Evolutionary conservation across 176 grass and related monocot species (phyloP).

Genomic region (Tuctoria greenei): DNA sequence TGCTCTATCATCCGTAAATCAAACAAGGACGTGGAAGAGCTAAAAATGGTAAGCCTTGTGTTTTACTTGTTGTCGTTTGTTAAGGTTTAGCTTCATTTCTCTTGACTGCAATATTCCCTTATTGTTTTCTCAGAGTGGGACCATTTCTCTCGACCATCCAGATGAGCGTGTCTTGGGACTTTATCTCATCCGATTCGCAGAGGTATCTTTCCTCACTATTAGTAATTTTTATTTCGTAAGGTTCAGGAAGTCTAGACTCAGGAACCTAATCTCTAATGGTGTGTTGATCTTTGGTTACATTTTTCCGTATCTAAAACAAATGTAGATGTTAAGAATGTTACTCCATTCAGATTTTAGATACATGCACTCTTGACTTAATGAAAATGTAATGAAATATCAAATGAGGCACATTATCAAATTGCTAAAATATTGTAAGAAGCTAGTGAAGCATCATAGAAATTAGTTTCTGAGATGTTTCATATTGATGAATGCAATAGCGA

Average conservation of each 20-base stretch:
- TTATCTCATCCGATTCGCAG: conserved; percentile 89
- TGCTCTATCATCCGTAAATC: conserved; percentile 92
- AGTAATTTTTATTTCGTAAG: not conserved
- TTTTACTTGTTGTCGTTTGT: conserved; percentile 16
- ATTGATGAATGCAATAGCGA: not conserved
- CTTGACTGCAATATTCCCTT: conserved; percentile 4
- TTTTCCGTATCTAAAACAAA: not conserved
- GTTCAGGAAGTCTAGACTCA: not conserved
- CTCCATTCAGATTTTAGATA: not conserved
- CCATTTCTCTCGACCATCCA: conserved; percentile 63
- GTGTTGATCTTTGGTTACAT: not conserved
- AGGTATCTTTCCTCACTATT: conserved; percentile 46
- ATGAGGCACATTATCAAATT: not conserved
- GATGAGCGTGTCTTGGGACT: conserved; percentile 83
- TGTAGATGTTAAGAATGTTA: not conserved
- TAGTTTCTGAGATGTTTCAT: not conserved
- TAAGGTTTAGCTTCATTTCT: not conserved
- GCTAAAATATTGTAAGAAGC: not conserved
- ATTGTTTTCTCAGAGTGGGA: conserved; percentile 52
- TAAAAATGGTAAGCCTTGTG: conserved; percentile 56
- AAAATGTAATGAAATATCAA: not conserved
- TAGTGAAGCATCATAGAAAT: not conserved
- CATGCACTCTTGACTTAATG: not conserved
- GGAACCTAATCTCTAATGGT: not conserved
- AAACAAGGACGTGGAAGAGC: conserved; percentile 63